Base-by-base conservation (phyloP, 78 protist genomes). In the Dictyostelium citrinum region DNA sequence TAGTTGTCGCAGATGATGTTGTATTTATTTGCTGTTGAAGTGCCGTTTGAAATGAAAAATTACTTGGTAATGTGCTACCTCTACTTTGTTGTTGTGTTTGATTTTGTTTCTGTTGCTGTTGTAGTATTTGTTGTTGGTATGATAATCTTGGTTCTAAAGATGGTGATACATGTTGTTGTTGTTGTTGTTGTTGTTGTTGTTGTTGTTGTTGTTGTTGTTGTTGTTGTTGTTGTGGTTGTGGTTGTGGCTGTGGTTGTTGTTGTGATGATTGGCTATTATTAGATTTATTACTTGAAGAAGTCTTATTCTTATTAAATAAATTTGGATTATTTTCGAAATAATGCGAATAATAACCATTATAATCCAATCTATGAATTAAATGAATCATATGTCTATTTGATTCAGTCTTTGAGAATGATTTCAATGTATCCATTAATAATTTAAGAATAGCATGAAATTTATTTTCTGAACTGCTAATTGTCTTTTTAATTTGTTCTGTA, bases 331-430 rank as follows among this genome's bases (percentile, higher is more conserved):
- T 55, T 64, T 88, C 93, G 67, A 88, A 88, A 49, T 88, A 88
- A 49, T 60, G 27, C 5, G 81, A 67, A 46, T 88, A 88, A 41
- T 88, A 88, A 49, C 51, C 51, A 79, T 88, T 88, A 67, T 88
- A 88, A 49, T 88, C 93, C 1, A 88, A 12, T 67, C 93, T 22
- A 61, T 74, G 61, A 68, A 88, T 88, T 29, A 88, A 58, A 88
- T 88, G 93, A 22, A 88, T 68, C 93, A 88, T 88, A 35, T 88
- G 93, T 61, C 81, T 58, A 49, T 88, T 88, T 72, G 93, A 78
- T 78, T 88, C 93, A 2, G 20, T 29, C 10, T 84, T 78, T 24
- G 93, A 88, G 41, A 88, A 88, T 88, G 84, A 67, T 46, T 78
- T 88, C 29, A 88, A 49, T 7, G 85, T 88, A 49, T 88, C 85